phyloP scores from a whole-genome alignment of 1,139 yeast species.

The Kodamaea anthophila region DNA sequence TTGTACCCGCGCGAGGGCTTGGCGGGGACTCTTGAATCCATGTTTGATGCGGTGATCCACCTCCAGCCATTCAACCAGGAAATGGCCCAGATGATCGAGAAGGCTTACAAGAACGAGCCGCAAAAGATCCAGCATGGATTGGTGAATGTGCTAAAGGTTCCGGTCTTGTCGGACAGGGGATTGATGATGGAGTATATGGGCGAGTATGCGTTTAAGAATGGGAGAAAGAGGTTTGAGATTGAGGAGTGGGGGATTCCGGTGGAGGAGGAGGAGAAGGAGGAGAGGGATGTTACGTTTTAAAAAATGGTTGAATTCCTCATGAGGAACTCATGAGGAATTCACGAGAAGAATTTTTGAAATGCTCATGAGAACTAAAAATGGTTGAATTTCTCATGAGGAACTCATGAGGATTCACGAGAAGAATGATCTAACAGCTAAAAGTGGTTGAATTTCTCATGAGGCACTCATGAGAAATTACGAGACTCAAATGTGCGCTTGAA shows the following conservation, averaged over 20 bases:
- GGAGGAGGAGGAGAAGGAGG: constrained; percentile 55
- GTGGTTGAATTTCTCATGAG: no score
- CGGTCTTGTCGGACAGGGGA: constrained; percentile 70
- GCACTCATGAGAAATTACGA: no score
- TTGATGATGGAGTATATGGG: constrained; percentile 69
- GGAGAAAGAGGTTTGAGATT: constrained; percentile 75
- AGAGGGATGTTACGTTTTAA: constrained; percentile 6
- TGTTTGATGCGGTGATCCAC: constrained; percentile 66
- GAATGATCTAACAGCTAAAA: no score
- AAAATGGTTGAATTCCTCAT: no score
- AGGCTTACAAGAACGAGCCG: constrained; percentile 64
- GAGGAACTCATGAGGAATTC: no score
- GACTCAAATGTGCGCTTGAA: no score
- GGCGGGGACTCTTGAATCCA: constrained; percentile 48
- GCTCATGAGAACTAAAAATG: no score
- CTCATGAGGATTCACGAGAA: no score
- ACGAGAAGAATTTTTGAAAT: no score
- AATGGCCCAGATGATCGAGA: constrained; percentile 58
- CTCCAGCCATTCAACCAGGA: constrained; percentile 82
- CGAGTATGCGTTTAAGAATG: constrained; percentile 83
- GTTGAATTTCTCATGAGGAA: no score
- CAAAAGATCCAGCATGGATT: constrained; percentile 82
- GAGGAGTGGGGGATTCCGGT: constrained; percentile 96
- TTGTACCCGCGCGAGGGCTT: constrained; percentile 54
- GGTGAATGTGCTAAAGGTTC: constrained; percentile 67